phyloP scores from a whole-genome alignment of 1,284 basidiomycete species.

The Moesziomyces parantarcticus region DNA sequence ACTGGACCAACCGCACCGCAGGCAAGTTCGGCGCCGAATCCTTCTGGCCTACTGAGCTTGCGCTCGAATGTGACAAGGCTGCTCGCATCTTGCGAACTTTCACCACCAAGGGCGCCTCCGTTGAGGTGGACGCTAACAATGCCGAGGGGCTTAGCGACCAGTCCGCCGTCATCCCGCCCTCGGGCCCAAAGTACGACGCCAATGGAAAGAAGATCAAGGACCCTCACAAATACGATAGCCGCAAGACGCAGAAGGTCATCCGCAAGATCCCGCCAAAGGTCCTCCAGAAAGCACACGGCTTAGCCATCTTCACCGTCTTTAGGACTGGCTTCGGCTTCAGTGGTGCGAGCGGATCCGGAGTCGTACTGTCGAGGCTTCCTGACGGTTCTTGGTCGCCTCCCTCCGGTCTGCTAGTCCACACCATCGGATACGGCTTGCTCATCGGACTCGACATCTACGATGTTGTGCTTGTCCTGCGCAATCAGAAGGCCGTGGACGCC shows the following conservation, averaged over 20 bases:
- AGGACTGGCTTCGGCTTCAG: conserved; percentile 59
- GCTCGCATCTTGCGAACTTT: conserved; percentile 63
- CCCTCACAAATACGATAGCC: conserved; percentile 53
- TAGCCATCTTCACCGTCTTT: conserved; percentile 67
- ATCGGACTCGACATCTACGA: conserved; percentile 68
- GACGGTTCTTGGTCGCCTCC: conserved; percentile 66
- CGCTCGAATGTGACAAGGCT: conserved; percentile 60
- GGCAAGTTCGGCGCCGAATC: conserved; percentile 59
- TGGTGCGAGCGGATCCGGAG: conserved; percentile 61
- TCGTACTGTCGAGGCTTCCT: conserved; percentile 61
- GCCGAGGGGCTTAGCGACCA: conserved; percentile 35
- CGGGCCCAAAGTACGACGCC: conserved; percentile 24
- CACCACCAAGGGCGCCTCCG: conserved; percentile 49
- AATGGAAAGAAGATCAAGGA: conserved; percentile 48
- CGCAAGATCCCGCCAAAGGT: conserved; percentile 65
- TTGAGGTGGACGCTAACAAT: conserved; percentile 44
- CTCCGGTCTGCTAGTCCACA: conserved; percentile 65
- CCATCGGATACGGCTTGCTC: conserved; percentile 61
- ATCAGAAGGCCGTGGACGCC: conserved; percentile 57
- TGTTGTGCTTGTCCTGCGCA: conserved; percentile 67
- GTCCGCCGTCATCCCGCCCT: conserved; percentile 27
- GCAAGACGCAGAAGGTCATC: conserved; percentile 65
- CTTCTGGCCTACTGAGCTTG: conserved; percentile 62
- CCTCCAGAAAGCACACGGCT: conserved; percentile 49
- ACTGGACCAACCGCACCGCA: conserved; percentile 49